phyloP scores from a whole-genome alignment of 768 basidiomycete genomes.

The Clavulina sp. region DNA sequence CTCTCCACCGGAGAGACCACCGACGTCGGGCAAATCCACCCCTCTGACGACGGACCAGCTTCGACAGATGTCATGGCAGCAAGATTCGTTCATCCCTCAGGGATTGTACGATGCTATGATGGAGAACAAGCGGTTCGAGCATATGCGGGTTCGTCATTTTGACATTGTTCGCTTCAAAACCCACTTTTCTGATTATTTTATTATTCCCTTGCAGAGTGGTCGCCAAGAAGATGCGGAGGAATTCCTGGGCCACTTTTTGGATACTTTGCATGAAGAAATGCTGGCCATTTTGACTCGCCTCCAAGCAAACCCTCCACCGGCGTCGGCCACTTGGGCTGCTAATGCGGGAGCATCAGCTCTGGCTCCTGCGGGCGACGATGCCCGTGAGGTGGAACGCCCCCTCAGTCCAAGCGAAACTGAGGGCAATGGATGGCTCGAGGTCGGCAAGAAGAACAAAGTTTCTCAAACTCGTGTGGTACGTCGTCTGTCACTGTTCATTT shows the following conservation, averaged over 20 bases:
- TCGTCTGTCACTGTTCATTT: conserved; percentile 10
- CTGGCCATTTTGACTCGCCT: conserved; percentile 43
- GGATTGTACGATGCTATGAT: conserved; percentile 86
- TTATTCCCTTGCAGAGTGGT: conserved; percentile 36
- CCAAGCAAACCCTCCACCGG: conserved; percentile 18
- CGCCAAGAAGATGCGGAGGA: conserved; percentile 98
- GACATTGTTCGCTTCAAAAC: background rate
- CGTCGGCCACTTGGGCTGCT: conserved; percentile 12
- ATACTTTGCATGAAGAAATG: conserved; percentile 87
- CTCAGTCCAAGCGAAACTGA: conserved; percentile 14
- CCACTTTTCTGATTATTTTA: background rate
- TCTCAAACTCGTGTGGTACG: conserved; percentile 65
- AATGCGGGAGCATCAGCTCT: background rate
- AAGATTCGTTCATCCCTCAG: conserved; percentile 64
- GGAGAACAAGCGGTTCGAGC: conserved; percentile 83
- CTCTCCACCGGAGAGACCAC: background rate
- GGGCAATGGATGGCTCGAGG: conserved; percentile 73
- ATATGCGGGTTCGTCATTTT: conserved; percentile 53
- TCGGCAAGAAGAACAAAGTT: conserved; percentile 71
- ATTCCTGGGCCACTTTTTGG: conserved; percentile 93
- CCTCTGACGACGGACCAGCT: conserved; percentile 3
- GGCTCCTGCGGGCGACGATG: conserved; percentile 7
- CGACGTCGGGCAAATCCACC: conserved; percentile 2
- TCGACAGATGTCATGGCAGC: conserved; percentile 14
- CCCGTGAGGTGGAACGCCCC: conserved; percentile 17